These are phyloP conservation scores for Coemansia sp. DNA, from an alignment of 192 early-diverging fungal species.

Conservation along the genomic window DNA sequence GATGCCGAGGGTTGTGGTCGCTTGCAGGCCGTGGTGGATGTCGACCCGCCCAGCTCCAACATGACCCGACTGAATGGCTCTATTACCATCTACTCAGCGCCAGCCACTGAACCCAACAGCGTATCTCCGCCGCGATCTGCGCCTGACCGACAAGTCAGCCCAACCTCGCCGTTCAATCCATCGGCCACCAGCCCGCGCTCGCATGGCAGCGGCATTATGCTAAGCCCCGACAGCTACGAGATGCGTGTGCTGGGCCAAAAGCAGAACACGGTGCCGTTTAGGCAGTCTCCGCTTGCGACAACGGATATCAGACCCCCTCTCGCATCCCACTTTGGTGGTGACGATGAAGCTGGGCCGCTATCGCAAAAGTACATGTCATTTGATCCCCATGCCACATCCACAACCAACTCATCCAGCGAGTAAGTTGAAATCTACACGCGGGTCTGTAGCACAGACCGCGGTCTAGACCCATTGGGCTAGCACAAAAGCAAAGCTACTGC, in stretches of 20 bases:
- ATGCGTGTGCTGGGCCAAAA: slow-evolving; percentile 31
- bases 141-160: slow-evolving; percentile 13
- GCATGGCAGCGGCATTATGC: not conserved
- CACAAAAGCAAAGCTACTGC: not conserved
- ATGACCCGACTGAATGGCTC: slow-evolving; percentile 76
- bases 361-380: not conserved
- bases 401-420: slow-evolving; percentile 15
- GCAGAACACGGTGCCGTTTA: slow-evolving; percentile 20
- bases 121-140: slow-evolving; percentile 11
- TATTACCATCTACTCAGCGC: slow-evolving; percentile 36
- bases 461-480: not conserved
- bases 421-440: slow-evolving; percentile 8
- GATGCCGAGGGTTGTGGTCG: slow-evolving; percentile 69
- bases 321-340: slow-evolving; percentile 23
- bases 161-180: slow-evolving; percentile 11
- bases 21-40: slow-evolving; percentile 67
- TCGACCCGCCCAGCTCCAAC: slow-evolving; percentile 81
- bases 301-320: not conserved
- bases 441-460: not conserved
- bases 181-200: slow-evolving; percentile 2
- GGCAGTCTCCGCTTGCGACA: slow-evolving; percentile 41
- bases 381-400: not conserved
- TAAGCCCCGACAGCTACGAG: slow-evolving; percentile 30
- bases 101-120: slow-evolving; percentile 16
- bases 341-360: slow-evolving; percentile 18